A percentile compares a stretch with the other conserved stretches of the same genome.
Conservation (phyloP, 2,329 filamentous ascomycete species). For the Myriosclerotinia duriaeana region DNA sequence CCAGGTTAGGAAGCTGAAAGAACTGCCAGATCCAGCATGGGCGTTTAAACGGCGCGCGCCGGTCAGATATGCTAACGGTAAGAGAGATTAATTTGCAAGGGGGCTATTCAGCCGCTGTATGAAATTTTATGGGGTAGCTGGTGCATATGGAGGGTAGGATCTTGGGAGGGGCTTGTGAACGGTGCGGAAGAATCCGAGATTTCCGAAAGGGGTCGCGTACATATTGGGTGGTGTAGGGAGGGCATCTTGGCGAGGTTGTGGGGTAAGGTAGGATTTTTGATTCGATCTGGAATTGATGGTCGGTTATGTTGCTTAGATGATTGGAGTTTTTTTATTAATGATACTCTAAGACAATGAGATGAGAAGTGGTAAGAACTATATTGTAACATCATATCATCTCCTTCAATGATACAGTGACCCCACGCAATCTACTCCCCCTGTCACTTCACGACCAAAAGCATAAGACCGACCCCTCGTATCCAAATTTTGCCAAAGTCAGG, state of each 20-base stretch:
- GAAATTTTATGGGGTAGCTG: neutral
- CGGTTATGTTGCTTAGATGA: neutral
- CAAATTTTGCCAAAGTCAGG: conserved; percentile 12
- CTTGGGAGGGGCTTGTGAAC: neutral
- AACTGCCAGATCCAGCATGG: neutral
- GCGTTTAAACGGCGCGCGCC: conserved; percentile 9
- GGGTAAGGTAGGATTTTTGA: neutral
- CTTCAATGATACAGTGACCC: neutral
- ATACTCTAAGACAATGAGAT: neutral
- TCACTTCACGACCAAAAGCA: neutral
- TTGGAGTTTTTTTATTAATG: neutral
- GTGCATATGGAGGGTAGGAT: neutral
- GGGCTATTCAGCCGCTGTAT: neutral
- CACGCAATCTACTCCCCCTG: neutral
- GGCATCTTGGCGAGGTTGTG: neutral
- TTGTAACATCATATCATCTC: neutral
- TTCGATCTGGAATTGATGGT: neutral
- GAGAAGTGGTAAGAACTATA: neutral
- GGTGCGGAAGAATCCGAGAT: neutral
- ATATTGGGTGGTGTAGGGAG: neutral
- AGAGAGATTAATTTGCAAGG: neutral
- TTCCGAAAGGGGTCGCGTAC: conserved; percentile 1
- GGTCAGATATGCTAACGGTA: neutral
- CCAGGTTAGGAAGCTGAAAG: neutral
- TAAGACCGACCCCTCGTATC: conserved; percentile 6